These are phyloP conservation scores for Pyrenula aspistea DNA, from an alignment of 495 filamentous ascomycete genomes.

Conservation along the genomic window DNA sequence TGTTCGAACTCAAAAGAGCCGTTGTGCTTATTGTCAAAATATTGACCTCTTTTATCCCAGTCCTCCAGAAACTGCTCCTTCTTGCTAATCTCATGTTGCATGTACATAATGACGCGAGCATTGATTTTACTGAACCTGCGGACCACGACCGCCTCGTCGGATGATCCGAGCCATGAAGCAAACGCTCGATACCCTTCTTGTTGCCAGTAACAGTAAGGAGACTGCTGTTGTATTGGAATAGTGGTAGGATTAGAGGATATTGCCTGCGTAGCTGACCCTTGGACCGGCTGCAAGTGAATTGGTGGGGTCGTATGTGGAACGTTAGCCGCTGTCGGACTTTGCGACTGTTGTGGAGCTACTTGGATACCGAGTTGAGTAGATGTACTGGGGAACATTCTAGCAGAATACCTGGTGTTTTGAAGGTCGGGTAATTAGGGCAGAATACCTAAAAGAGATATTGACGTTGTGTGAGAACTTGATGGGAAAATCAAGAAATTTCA, in stretches of 20 bases:
- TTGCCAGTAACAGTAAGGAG: constrained; percentile 10
- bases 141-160: constrained; percentile 25
- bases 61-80: constrained; percentile 3
- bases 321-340: not conserved
- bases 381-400: not conserved
- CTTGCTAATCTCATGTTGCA: constrained; percentile 9
- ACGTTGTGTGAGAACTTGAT: not conserved
- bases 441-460: not conserved
- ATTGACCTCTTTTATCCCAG: constrained; percentile 3
- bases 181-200: constrained; percentile 23
- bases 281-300: not conserved
- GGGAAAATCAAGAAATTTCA: not conserved
- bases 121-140: constrained; percentile 18
- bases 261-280: not conserved
- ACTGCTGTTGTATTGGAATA: not conserved
- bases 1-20: constrained; percentile 18
- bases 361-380: not conserved
- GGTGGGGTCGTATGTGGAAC: not conserved
- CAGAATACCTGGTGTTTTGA: not conserved
- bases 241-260: not conserved
- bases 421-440: not conserved
- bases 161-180: constrained; percentile 19
- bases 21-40: constrained; percentile 9
- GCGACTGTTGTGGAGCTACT: not conserved
- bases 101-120: constrained; percentile 14